phyloP scores from a whole-genome alignment of 2,329 filamentous ascomycete genomes.

The Pleoardoris graminearum region DNA sequence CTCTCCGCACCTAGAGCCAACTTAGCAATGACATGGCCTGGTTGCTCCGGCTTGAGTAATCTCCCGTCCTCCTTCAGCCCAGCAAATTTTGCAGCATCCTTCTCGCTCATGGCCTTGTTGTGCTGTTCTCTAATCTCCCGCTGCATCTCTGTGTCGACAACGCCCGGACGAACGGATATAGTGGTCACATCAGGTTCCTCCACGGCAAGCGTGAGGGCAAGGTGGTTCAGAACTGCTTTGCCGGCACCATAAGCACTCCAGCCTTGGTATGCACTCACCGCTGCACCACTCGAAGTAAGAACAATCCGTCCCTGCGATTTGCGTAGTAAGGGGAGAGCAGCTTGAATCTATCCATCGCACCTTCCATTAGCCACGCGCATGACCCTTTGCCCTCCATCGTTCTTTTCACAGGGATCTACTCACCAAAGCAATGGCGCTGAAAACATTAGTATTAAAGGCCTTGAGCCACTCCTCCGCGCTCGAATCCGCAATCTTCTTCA shows the following conservation, averaged over 20 bases:
- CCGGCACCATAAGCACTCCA: constrained; percentile 83
- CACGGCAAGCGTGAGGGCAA: constrained; percentile 70
- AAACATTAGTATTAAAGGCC: constrained; percentile 82
- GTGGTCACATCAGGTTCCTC: constrained; percentile 79
- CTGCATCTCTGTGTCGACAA: constrained; percentile 91
- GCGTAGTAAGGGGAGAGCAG: constrained; percentile 70
- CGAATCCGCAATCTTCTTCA: constrained; percentile 69
- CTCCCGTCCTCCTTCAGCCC: constrained; percentile 70
- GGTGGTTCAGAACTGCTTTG: constrained; percentile 82
- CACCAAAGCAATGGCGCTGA: constrained; percentile 79
- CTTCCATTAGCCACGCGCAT: neutral
- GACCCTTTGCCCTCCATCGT: no score
- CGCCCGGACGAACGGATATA: constrained; percentile 74
- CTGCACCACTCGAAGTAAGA: constrained; percentile 79
- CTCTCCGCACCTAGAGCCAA: constrained; percentile 66
- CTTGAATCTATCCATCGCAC: constrained; percentile 61
- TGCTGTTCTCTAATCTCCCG: constrained; percentile 76
- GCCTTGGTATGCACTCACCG: constrained; percentile 64
- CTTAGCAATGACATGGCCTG: constrained; percentile 82
- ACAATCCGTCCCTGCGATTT: constrained; percentile 71
- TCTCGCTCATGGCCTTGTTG: constrained; percentile 60
- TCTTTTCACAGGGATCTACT: constrained; percentile 25
- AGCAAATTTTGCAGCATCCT: constrained; percentile 67
- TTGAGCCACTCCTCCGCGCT: constrained; percentile 74
- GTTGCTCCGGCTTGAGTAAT: constrained; percentile 79